Percentiles rank a stretch among this genome's conserved stretches.
Conservation (phyloP, 345 rosid species). For the Mallotus nudiflorus region DNA sequence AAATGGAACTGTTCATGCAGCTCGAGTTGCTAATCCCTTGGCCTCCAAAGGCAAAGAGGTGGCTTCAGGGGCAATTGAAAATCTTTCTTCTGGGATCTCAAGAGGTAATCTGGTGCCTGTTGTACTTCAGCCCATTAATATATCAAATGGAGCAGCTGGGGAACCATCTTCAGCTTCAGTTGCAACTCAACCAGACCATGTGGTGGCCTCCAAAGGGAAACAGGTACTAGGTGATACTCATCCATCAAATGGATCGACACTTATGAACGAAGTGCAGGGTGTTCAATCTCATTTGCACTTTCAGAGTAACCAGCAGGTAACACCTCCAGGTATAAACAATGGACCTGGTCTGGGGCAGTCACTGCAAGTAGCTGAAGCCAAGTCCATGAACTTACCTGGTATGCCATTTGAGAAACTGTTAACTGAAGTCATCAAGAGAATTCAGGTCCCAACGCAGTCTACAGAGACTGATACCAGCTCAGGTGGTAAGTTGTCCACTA, state of each 20-base stretch:
- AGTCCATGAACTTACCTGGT: constrained; percentile 25
- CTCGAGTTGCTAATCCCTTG: constrained; percentile 25
- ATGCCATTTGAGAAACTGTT: constrained; percentile 64
- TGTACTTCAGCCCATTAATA: constrained; percentile 43
- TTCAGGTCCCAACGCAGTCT: constrained; percentile 40
- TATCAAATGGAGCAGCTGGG: constrained; percentile 44
- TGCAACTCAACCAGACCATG: constrained; percentile 20
- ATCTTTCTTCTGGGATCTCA: constrained; percentile 31
- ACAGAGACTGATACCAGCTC: constrained; percentile 20
- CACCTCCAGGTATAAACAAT: constrained; percentile 24
- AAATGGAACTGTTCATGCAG: constrained; percentile 20
- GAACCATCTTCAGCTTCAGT: constrained; percentile 23
- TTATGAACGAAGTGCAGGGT: constrained; percentile 18
- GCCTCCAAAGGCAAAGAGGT: constrained; percentile 24
- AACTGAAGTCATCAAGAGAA: constrained; percentile 53
- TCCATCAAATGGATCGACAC: constrained; percentile 32
- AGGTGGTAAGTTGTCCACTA: constrained; percentile 14
- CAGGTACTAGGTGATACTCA: constrained; percentile 28
- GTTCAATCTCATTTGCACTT: constrained; percentile 29
- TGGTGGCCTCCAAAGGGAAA: constrained; percentile 37
- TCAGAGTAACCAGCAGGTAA: constrained; percentile 21
- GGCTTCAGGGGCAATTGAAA: constrained; percentile 26
- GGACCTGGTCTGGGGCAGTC: constrained; percentile 16
- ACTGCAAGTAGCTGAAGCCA: constrained; percentile 20
- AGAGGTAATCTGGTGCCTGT: constrained; percentile 52